These are phyloP conservation scores for Leucaena leucocephala DNA, from an alignment of 306 rosid genomes.

Conservation along the genomic window DNA sequence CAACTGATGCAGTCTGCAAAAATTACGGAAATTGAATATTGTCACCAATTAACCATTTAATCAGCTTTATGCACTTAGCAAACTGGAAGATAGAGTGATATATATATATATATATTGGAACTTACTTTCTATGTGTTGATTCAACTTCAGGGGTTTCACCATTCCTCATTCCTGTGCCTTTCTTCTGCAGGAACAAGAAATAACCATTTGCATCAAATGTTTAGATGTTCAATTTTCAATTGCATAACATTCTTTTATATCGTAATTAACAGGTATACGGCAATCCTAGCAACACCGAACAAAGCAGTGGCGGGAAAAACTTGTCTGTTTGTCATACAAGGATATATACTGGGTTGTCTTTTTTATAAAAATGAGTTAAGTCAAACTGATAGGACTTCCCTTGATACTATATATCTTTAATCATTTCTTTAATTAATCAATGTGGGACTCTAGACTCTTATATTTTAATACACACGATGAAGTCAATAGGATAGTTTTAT, in stretches of 20 bases:
- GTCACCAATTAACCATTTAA: constrained; percentile 37
- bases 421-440: no score
- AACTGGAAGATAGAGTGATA: constrained; percentile 34
- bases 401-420: no score
- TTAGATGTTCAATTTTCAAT: constrained; percentile 27
- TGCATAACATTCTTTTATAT: constrained; percentile 18
- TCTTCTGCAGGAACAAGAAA: constrained; percentile 53
- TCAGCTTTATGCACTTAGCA: constrained; percentile 25
- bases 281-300: neutral
- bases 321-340: neutral
- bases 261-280: neutral
- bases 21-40: constrained; percentile 28
- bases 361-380: no score
- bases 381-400: no score
- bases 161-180: constrained; percentile 65
- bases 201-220: constrained; percentile 21
- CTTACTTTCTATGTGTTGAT: constrained; percentile 84
- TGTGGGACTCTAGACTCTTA: no score
- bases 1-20: constrained; percentile 81
- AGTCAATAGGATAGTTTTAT: constrained; percentile 11
- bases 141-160: constrained; percentile 67
- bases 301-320: constrained; percentile 10
- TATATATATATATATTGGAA: constrained; percentile 35
- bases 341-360: no score
- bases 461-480: no score